Percentiles rank a stretch among this genome's conserved stretches.
Conservation (phyloP, 176 grass and related monocot genomes). For the Otatea glauca region DNA sequence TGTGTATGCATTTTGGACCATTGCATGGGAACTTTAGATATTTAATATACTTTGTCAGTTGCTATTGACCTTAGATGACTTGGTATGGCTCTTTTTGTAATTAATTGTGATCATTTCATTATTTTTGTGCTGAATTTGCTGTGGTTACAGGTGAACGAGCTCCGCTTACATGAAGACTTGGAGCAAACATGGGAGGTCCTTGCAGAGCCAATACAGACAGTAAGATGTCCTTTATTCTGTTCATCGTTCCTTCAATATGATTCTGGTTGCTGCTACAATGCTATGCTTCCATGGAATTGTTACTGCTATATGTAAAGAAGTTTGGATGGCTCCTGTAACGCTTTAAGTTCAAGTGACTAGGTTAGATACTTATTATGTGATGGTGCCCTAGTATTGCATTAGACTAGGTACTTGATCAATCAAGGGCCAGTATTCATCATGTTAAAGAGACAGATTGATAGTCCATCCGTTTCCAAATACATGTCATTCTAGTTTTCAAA, state of each 20-base stretch:
- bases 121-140: constrained; percentile 12
- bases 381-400: constrained; percentile 7
- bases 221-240: constrained; percentile 42
- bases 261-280: constrained; percentile 10
- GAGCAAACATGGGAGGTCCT: constrained; percentile 95
- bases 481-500: no score
- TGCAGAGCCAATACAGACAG: constrained; percentile 90
- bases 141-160: constrained; percentile 69
- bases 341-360: constrained; percentile 10
- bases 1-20: constrained; percentile 10
- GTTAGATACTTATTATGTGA: constrained; percentile 12
- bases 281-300: constrained; percentile 13
- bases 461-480: no score
- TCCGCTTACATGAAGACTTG: constrained; percentile 73
- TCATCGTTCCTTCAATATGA: neutral
- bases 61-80: constrained; percentile 15
- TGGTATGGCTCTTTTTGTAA: neutral
- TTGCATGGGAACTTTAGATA: constrained; percentile 1
- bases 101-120: neutral
- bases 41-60: neutral
- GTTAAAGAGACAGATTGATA: neutral
- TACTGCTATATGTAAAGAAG: neutral
- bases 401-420: neutral
- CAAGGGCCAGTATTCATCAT: neutral
- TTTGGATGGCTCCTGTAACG: constrained; percentile 1